Evolutionary conservation across 805 yeast species (phyloP).

Genomic region (Scheffersomyces coipomensis): DNA sequence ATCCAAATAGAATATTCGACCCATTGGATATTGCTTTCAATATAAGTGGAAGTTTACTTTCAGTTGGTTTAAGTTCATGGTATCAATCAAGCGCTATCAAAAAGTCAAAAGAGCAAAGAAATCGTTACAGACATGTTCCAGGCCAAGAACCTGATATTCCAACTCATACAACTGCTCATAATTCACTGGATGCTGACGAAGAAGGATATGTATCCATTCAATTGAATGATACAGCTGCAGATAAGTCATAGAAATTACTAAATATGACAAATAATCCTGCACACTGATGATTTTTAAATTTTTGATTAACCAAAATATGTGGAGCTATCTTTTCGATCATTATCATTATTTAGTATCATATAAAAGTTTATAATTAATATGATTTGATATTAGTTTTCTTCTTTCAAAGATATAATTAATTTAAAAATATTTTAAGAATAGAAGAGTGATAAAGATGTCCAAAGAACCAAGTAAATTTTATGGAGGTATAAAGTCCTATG

Average conservation of each 20-base stretch:
- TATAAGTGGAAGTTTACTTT: constrained; percentile 28
- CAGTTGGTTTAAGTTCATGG: constrained; percentile 11
- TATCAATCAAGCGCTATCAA: constrained; percentile 5
- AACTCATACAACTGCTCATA: not conserved
- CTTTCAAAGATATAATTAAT: too few species aligned
- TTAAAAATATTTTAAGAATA: too few species aligned
- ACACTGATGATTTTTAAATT: too few species aligned
- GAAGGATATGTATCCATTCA: constrained; percentile 19
- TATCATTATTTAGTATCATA: too few species aligned
- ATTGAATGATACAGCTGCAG: constrained; percentile 12
- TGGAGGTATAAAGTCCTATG: constrained; percentile 39
- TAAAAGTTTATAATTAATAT: too few species aligned
- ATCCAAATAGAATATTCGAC: constrained; percentile 51
- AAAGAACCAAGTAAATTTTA: constrained; percentile 10
- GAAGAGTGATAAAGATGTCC: not conserved
- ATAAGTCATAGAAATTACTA: too few species aligned
- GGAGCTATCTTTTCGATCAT: too few species aligned
- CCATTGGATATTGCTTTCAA: constrained; percentile 41
- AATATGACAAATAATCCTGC: too few species aligned
- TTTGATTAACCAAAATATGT: too few species aligned
- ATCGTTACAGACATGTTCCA: not conserved
- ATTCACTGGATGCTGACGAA: constrained; percentile 5
- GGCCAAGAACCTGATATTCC: not conserved
- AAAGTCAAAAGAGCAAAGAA: constrained; percentile 1
- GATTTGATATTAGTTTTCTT: too few species aligned